A percentile compares a stretch with the other conserved stretches of the same genome.
Evolutionary conservation across 2,329 filamentous ascomycete species (phyloP).

Genomic region (Emergomyces africanus): DNA sequence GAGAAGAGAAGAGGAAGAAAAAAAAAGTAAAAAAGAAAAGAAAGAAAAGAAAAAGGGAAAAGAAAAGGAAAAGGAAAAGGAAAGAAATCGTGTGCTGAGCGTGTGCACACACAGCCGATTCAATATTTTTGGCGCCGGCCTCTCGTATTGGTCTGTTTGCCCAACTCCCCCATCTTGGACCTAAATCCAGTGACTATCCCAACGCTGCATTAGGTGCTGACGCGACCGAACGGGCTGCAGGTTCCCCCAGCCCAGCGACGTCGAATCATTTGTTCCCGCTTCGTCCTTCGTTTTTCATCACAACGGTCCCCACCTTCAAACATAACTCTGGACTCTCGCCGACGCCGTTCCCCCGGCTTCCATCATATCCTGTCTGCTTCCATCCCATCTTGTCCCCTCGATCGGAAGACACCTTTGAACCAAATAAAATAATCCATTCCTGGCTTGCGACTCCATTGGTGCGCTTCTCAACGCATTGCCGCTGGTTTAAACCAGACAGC

Average conservation of each 20-base stretch:
- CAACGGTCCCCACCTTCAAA: neutral
- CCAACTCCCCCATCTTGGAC: neutral
- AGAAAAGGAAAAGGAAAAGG: neutral
- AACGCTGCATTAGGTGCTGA: conserved; percentile 31
- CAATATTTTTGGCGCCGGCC: neutral
- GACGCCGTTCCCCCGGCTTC: neutral
- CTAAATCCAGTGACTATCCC: conserved; percentile 6
- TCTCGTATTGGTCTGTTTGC: conserved; percentile 3
- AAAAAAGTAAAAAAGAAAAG: neutral
- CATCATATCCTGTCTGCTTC: conserved; percentile 1
- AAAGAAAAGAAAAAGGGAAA: neutral
- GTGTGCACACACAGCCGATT: neutral
- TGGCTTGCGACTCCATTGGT: conserved; percentile 1
- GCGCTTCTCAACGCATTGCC: conserved; percentile 1
- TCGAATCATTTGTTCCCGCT: conserved; percentile 28
- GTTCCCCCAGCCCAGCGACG: conserved; percentile 15
- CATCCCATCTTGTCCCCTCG: conserved; percentile 9
- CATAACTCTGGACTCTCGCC: neutral
- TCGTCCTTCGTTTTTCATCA: neutral
- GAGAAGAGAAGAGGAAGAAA: neutral
- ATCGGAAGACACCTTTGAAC: conserved; percentile 2
- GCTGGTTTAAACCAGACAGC: conserved; percentile 1
- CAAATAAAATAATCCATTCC: neutral
- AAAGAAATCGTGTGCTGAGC: neutral
- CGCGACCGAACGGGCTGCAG: conserved; percentile 29